phyloP scores from a whole-genome alignment of 805 yeast genomes.

The Candida qinlingensis region DNA sequence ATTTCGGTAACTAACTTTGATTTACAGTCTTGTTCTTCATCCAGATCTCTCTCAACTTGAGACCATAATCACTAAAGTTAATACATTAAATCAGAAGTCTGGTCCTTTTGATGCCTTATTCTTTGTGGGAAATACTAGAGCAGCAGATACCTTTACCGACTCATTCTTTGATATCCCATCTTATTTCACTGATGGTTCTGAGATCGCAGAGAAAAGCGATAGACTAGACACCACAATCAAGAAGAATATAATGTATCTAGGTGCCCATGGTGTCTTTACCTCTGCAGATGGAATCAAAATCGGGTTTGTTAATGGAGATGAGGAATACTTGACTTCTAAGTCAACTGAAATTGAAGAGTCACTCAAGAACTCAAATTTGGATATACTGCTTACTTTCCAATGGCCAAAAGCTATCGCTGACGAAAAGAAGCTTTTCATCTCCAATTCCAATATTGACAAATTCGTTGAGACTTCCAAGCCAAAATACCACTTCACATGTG shows the following conservation, averaged over 20 bases:
- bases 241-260: slow-evolving; percentile 11
- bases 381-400: slow-evolving; percentile 50
- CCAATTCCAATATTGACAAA: slow-evolving; percentile 41
- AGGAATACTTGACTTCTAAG: slow-evolving; percentile 9
- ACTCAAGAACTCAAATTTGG: slow-evolving; percentile 31
- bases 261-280: slow-evolving; percentile 32
- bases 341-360: slow-evolving; percentile 24
- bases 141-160: neutral
- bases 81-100: slow-evolving; percentile 46
- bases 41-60: slow-evolving; percentile 20
- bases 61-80: slow-evolving; percentile 38
- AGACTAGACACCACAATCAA: neutral
- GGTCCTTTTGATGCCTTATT: slow-evolving; percentile 62
- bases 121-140: slow-evolving; percentile 42
- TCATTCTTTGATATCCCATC: slow-evolving; percentile 14
- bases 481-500: slow-evolving; percentile 60
- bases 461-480: slow-evolving; percentile 46
- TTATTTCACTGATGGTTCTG: slow-evolving; percentile 19
- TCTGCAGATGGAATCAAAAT: slow-evolving; percentile 41
- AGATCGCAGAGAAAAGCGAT: slow-evolving; percentile 7
- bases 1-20: neutral
- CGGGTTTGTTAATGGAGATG: slow-evolving; percentile 38
- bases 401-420: slow-evolving; percentile 56
- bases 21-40: slow-evolving; percentile 15
- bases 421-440: slow-evolving; percentile 40